Percentiles rank a stretch among this genome's conserved stretches.
These are phyloP conservation scores for Paramecium octaurelia DNA, from an alignment of 73 alveolate genomes.

Conservation along the genomic window DNA sequence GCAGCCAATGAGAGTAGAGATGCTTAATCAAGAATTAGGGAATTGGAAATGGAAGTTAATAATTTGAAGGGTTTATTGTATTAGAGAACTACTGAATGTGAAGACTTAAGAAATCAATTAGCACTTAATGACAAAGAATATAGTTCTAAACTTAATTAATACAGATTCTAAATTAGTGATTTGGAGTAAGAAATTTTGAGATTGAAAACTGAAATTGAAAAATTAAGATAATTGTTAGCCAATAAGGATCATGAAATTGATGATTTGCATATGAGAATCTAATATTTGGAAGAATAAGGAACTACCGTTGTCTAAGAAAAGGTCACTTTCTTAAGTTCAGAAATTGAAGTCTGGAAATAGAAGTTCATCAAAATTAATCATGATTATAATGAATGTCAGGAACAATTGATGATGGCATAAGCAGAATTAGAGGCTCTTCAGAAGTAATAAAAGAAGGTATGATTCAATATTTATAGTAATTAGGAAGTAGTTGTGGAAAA, in stretches of 20 bases:
- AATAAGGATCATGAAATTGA: background rate
- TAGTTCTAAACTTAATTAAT: background rate
- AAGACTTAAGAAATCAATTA: background rate
- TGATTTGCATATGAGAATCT: background rate
- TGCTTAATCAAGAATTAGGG: background rate
- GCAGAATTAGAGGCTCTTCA: constrained; percentile 25
- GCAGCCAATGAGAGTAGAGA: constrained; percentile 8
- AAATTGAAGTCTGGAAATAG: constrained; percentile 39
- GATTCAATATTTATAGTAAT: background rate
- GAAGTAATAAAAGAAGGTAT: background rate
- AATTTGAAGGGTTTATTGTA: background rate
- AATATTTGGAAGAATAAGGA: constrained; percentile 42
- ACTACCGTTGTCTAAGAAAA: background rate
- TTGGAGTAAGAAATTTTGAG: background rate
- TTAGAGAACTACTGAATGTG: constrained; percentile 15
- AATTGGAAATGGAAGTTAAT: background rate
- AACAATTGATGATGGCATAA: constrained; percentile 22
- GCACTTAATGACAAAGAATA: background rate
- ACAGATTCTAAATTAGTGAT: constrained; percentile 11
- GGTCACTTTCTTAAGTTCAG: constrained; percentile 10
- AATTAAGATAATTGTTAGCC: background rate
- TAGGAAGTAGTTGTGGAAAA: constrained; percentile 39
- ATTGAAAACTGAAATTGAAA: constrained; percentile 13
- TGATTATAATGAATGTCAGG: constrained; percentile 15
- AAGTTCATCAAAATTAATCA: constrained; percentile 2